phyloP scores from a whole-genome alignment of 2,329 filamentous ascomycete genomes.

The Fusarium sp. region DNA sequence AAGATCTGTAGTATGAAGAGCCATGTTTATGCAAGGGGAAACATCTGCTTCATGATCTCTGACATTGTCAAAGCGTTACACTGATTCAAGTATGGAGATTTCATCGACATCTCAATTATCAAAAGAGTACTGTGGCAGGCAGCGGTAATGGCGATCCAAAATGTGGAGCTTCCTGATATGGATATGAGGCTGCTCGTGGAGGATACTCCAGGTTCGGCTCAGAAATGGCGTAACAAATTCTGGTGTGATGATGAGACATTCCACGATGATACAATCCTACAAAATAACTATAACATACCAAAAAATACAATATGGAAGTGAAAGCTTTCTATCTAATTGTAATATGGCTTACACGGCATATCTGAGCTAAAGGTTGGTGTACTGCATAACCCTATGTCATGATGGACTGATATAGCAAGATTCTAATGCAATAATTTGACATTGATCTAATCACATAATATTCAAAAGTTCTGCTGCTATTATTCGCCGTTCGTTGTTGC shows the following conservation, averaged over 20 bases:
- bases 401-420: background rate
- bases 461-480: background rate
- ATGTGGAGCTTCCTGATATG: slow-evolving; percentile 49
- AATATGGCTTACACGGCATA: slow-evolving; percentile 30
- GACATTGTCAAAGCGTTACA: too few species aligned
- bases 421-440: background rate
- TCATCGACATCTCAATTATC: background rate
- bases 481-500: background rate
- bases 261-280: background rate
- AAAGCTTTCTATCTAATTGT: background rate
- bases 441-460: background rate
- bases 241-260: background rate
- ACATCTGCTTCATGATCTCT: too few species aligned
- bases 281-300: background rate
- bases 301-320: background rate
- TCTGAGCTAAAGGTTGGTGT: slow-evolving; percentile 5
- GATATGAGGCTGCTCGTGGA: slow-evolving; percentile 46
- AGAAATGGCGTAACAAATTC: background rate
- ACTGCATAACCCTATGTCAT: slow-evolving; percentile 35
- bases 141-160: slow-evolving; percentile 11
- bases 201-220: slow-evolving; percentile 29
- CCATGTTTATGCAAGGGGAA: background rate
- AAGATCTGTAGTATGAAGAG: background rate
- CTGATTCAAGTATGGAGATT: too few species aligned
- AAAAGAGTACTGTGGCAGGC: slow-evolving; percentile 1